Conservation (phyloP, 352 stramenopile genomes). For the Pythium brachiatum region DNA sequence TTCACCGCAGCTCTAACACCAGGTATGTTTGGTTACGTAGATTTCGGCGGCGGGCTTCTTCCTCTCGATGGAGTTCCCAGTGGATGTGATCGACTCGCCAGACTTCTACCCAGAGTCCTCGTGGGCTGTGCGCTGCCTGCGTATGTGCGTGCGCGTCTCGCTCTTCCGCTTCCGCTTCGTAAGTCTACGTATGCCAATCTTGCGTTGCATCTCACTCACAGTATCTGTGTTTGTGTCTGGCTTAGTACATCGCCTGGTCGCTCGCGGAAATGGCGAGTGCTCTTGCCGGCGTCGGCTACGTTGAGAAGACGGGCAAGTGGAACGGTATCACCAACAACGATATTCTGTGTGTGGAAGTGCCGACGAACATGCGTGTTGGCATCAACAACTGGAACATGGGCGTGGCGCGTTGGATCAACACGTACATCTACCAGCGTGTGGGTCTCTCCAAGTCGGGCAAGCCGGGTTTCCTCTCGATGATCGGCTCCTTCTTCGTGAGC, state of each 20-base stretch:
- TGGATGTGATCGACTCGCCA: slow-evolving; percentile 76
- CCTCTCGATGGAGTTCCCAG: slow-evolving; percentile 68
- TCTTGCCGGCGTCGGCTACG: slow-evolving; percentile 76
- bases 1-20: too few species aligned
- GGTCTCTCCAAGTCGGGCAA: slow-evolving; percentile 79
- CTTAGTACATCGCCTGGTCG: slow-evolving; percentile 89
- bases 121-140: slow-evolving; percentile 61
- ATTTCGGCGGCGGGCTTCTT: slow-evolving; percentile 72
- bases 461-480: slow-evolving; percentile 65
- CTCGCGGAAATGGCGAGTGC: slow-evolving; percentile 72
- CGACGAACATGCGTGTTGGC: slow-evolving; percentile 81
- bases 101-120: slow-evolving; percentile 61
- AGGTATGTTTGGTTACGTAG: slow-evolving; percentile 20
- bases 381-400: slow-evolving; percentile 91
- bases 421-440: slow-evolving; percentile 87
- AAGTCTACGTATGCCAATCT: slow-evolving; percentile 20
- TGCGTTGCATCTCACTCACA: slow-evolving; percentile 3
- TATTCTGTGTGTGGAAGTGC: slow-evolving; percentile 79
- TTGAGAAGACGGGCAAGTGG: slow-evolving; percentile 76
- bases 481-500: slow-evolving; percentile 79
- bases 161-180: slow-evolving; percentile 86
- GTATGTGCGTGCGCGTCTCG: slow-evolving; percentile 73
- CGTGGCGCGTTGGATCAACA: slow-evolving; percentile 85
- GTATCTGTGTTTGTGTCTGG: slow-evolving; percentile 22
- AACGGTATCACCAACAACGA: slow-evolving; percentile 87